Base-by-base conservation (phyloP, 805 yeast species). In the Starmerella bombi region DNA sequence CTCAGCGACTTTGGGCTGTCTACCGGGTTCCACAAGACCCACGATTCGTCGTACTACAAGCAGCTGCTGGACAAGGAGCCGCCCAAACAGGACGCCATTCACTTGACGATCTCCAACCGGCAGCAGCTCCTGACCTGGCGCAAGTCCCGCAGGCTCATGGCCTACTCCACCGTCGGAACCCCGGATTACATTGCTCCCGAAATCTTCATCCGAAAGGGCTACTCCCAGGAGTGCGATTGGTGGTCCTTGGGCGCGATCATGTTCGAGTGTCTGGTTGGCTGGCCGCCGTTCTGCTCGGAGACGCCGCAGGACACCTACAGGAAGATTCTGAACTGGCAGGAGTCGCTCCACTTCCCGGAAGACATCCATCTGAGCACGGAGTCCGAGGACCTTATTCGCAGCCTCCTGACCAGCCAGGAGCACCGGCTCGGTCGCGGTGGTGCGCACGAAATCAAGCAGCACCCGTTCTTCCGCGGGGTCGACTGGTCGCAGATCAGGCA, bases 181-280 rank as follows among this genome's bases (percentile, higher is more conserved):
- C 96, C 96, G 0, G 95, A 85, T 59, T 85, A 85, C 58, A 85
- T 85, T 60, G 95, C 95, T 1, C 96, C 96, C 0, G 96, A 85
- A 58, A 86, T 85, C 45, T 85, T 85, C 54, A 67, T 83, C 36
- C 84, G 84, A 53, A 91, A 85, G 63, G 96, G 96, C 4, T 85
- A 85, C 60, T 94, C 95, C 10, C 94, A 84, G 62, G 94, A 85
- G 57, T 85, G 96, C 63, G 96, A 85, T 60, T 85, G 96, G 96
- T 85, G 96, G 96, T 80, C 93, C 7, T 63, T 85, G 34, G 96
- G 96, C 23, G 94, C 94, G 1, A 85, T 85, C 56, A 86, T 85
- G 96, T 85, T 80, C 61, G 96, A 85, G 67, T 85, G 96, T 64
- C 65, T 85, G 46, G 81, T 85, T 45, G 96, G 96, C 25, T 85